Evolutionary conservation across 257 asterid genomes (phyloP).

Genomic region (Solanum microdontum): DNA sequence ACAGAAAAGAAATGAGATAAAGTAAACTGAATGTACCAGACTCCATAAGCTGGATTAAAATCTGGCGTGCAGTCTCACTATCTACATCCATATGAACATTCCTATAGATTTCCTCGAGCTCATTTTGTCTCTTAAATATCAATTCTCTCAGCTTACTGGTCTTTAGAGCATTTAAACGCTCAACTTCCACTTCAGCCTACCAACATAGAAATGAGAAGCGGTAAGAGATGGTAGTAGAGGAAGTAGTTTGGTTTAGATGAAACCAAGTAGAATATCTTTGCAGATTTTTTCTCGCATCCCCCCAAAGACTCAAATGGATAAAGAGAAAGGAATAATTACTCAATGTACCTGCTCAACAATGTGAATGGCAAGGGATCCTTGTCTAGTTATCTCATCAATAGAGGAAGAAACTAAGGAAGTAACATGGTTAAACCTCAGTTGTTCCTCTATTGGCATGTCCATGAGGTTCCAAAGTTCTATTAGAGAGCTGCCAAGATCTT

Average conservation of each 20-base stretch:
- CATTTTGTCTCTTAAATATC: constrained; percentile 55
- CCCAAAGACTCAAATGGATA: neutral
- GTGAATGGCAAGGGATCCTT: constrained; percentile 50
- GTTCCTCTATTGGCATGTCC: constrained; percentile 50
- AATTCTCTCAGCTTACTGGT: constrained; percentile 63
- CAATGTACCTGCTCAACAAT: constrained; percentile 51
- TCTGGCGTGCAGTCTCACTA: constrained; percentile 33
- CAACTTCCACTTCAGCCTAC: constrained; percentile 58
- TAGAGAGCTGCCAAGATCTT: constrained; percentile 44
- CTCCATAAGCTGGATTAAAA: constrained; percentile 33
- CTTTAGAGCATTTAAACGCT: constrained; percentile 42
- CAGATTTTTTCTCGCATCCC: neutral
- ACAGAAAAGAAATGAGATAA: neutral
- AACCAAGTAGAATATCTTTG: neutral
- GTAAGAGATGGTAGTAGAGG: neutral
- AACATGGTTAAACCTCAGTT: constrained; percentile 34
- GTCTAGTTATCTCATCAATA: constrained; percentile 25
- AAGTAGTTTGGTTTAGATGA: neutral
- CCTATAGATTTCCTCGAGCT: constrained; percentile 55
- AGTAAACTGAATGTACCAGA: constrained; percentile 34
- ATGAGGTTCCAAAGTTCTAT: constrained; percentile 53
- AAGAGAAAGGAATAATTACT: constrained; percentile 1
- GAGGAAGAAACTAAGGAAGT: constrained; percentile 31
- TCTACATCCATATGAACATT: constrained; percentile 61
- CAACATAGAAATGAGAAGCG: constrained; percentile 5